Evolutionary conservation across 495 filamentous ascomycete species (phyloP), one percentile per base, ranked within the genome.

Genomic region (Wilcoxina mikolae): DNA sequence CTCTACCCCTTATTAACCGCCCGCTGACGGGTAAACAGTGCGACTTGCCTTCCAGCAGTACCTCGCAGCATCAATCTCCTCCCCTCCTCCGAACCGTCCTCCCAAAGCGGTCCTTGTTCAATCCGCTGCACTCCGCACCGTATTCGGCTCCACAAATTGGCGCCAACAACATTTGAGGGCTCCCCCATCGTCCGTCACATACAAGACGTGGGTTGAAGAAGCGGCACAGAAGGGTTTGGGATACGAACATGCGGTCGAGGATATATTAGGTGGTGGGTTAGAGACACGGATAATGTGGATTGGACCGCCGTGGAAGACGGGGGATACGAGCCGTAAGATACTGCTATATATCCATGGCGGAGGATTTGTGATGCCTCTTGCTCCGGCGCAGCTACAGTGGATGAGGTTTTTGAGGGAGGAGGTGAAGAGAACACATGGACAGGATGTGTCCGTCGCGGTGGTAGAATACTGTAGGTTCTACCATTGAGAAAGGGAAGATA

Each of bases 261-360:
- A 48, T 27, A 48, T 48, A 26, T 23, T 7, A 3, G 17, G 11
- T 18, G 45, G 27, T 3, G 45, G 45, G 25, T 7, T 48, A 7
- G 45, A 48, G 20, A 48, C 45, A 48, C 45, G 45, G 17, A 5
- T 48, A 11, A 5, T 48, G 45, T 48, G 45, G 45, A 27, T 48
- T 27, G 45, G 45, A 27, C 7, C 22, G 45, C 45, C 45, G 10
- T 43, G 39, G 39, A 43, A 43, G 17, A 9, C 5, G 7, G 17
- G 9, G 9, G 39, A 43, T 20, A 24, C 45, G 22, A 28, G 12
- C 7, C 22, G 27, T 9, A 51, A 51, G 20, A 22, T 51, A 15
- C 12, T 51, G 17, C 12, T 51, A 10, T 51, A 35, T 28, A 7
- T 31, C 48, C 48, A 51, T 23, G 48, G 48, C 4, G 48, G 48